Percentiles rank a stretch among this genome's conserved stretches.
Conservation (phyloP, 805 yeast species). For the Candida verbasci region DNA sequence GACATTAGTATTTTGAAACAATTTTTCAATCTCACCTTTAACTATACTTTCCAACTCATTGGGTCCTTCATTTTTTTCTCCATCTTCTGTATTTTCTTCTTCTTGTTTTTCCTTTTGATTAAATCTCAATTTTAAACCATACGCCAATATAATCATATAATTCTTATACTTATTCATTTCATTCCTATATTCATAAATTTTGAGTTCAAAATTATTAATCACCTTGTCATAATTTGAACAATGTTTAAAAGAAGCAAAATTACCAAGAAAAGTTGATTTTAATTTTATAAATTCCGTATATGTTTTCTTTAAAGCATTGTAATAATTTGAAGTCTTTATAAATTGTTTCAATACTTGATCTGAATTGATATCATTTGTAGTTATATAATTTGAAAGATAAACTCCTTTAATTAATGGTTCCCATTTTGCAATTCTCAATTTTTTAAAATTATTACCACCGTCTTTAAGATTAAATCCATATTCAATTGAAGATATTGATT, state of each 20-base stretch:
- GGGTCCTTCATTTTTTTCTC: background rate
- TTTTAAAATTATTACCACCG: conserved; percentile 25
- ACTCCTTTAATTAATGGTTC: conserved; percentile 37
- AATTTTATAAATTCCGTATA: conserved; percentile 28
- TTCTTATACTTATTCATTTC: conserved; percentile 43
- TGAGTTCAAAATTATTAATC: conserved; percentile 35
- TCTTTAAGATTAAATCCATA: conserved; percentile 69
- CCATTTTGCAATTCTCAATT: conserved; percentile 40
- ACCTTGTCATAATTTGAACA: conserved; percentile 34
- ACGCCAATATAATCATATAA: conserved; percentile 41
- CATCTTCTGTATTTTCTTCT: background rate
- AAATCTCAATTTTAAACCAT: conserved; percentile 43
- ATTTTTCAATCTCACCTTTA: background rate
- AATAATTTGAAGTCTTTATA: conserved; percentile 37
- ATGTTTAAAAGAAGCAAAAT: conserved; percentile 21
- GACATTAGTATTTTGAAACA: background rate
- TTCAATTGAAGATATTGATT: conserved; percentile 70
- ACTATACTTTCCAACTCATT: conserved; percentile 1
- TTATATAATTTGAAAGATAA: conserved; percentile 32
- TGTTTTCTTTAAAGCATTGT: conserved; percentile 32
- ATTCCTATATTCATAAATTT: conserved; percentile 38
- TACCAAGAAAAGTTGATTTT: conserved; percentile 25
- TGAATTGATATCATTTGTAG: conserved; percentile 21
- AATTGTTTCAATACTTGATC: conserved; percentile 42
- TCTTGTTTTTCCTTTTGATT: conserved; percentile 30